Conservation (phyloP, 1,284 basidiomycete genomes). For the Salmacisia buchloeana region DNA sequence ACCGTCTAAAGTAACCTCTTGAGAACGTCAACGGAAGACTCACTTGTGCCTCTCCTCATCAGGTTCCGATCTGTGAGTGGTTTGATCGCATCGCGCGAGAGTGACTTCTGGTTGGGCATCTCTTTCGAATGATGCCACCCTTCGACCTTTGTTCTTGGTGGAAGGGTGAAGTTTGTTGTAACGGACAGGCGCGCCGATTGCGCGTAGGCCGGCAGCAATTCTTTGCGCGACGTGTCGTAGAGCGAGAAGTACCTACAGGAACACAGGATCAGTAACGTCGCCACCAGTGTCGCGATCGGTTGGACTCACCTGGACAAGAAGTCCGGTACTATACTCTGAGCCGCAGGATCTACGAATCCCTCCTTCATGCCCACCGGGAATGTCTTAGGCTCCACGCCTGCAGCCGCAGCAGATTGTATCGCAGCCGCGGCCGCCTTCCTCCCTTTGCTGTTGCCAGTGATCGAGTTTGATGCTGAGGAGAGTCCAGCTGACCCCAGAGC, state of each 20-base stretch:
- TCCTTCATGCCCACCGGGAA: conserved; percentile 70
- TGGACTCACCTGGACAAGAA: conserved; percentile 66
- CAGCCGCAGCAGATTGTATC: not conserved
- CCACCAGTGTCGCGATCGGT: not conserved
- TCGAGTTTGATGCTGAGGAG: not conserved
- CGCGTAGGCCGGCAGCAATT: conserved; percentile 70
- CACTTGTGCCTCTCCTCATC: conserved; percentile 25
- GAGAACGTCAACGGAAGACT: not conserved
- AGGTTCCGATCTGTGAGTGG: conserved; percentile 43
- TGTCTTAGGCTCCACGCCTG: conserved; percentile 40
- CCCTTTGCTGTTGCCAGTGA: not conserved
- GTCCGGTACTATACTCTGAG: conserved; percentile 61
- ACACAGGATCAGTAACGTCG: not conserved
- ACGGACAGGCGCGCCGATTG: conserved; percentile 81
- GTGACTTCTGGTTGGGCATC: conserved; percentile 72
- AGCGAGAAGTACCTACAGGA: conserved; percentile 58
- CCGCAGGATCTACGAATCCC: conserved; percentile 67
- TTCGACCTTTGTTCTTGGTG: conserved; percentile 60
- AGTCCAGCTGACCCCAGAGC: not conserved
- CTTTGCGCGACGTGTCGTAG: conserved; percentile 71
- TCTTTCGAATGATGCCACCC: conserved; percentile 41
- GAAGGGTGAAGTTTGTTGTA: conserved; percentile 73
- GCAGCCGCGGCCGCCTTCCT: not conserved
- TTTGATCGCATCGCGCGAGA: conserved; percentile 69
- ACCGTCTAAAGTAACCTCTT: conserved; percentile 28